A percentile compares a stretch with the other conserved stretches of the same genome.
Conservation (phyloP, 2,329 filamentous ascomycete genomes). For the Ophiostoma novo-ulmi region DNA sequence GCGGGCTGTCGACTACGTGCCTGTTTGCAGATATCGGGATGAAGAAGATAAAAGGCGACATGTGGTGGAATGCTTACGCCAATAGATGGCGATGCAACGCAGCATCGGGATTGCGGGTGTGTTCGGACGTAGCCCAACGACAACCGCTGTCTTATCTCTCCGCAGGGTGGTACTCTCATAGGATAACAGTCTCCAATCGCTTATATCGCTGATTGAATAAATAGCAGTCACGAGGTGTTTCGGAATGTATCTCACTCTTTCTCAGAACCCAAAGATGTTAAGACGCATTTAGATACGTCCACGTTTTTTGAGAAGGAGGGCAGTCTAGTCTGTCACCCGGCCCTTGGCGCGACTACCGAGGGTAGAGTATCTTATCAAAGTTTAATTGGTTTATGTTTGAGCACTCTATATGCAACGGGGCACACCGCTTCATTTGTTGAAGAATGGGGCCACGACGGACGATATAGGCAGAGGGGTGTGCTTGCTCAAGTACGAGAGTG, state of each 20-base stretch:
- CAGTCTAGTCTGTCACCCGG: neutral
- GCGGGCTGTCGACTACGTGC: neutral
- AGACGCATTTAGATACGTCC: conserved; percentile 6
- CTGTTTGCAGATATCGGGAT: neutral
- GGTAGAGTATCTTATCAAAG: neutral
- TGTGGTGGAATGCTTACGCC: neutral
- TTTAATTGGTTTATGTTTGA: neutral
- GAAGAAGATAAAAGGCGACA: neutral
- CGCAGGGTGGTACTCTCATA: neutral
- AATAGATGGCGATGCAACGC: neutral
- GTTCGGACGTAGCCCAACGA: conserved; percentile 5
- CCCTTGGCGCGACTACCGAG: conserved; percentile 8
- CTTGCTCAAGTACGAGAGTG: neutral
- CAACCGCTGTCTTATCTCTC: neutral
- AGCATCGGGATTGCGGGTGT: neutral
- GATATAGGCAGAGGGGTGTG: neutral
- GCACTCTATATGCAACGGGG: neutral
- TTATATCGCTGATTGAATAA: neutral
- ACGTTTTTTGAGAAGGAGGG: conserved; percentile 9
- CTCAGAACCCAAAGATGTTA: neutral
- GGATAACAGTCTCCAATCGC: neutral
- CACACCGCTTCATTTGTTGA: conserved; percentile 8
- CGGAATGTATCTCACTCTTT: conserved; percentile 4
- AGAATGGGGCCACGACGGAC: conserved; percentile 8
- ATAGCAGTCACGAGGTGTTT: neutral